Conservation (phyloP, 192 early-diverging fungal genomes). For the Podila minutissima region DNA sequence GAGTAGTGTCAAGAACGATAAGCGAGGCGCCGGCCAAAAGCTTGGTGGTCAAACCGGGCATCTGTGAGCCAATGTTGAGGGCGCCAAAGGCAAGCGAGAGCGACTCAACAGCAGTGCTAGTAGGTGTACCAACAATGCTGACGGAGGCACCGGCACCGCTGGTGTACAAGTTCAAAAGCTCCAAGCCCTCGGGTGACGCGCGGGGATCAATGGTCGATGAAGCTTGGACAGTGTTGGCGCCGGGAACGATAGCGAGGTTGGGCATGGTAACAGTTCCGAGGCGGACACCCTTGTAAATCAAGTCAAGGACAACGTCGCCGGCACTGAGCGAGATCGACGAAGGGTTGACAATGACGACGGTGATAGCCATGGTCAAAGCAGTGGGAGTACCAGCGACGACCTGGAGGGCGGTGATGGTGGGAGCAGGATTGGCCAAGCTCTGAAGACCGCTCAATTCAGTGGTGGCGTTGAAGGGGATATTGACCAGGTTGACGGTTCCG, state of each 20-base stretch:
- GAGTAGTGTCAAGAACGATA: conserved; percentile 38
- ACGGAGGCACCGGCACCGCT: conserved; percentile 48
- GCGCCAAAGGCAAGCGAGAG: conserved; percentile 47
- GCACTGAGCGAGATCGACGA: conserved; percentile 51
- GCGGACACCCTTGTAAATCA: conserved; percentile 40
- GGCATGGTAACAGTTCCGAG: conserved; percentile 54
- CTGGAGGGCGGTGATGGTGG: conserved; percentile 54
- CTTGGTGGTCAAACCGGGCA: conserved; percentile 52
- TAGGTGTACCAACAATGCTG: conserved; percentile 42
- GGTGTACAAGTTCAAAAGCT: conserved; percentile 55
- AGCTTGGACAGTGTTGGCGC: conserved; percentile 50
- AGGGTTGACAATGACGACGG: conserved; percentile 55
- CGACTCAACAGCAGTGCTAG: conserved; percentile 52
- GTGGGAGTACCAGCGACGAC: conserved; percentile 53
- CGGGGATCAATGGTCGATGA: conserved; percentile 51
- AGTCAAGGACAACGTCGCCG: conserved; percentile 55
- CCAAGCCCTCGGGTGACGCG: conserved; percentile 37
- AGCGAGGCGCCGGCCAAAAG: conserved; percentile 49
- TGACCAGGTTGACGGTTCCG: conserved; percentile 50
- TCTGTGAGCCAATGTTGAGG: conserved; percentile 41
- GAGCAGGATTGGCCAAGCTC: conserved; percentile 48
- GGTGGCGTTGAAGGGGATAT: conserved; percentile 55
- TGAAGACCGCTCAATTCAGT: conserved; percentile 57
- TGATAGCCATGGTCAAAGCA: conserved; percentile 50
- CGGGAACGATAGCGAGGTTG: conserved; percentile 52